A percentile compares a stretch with the other conserved stretches of the same genome.
Conservation (phyloP, 2,329 filamentous ascomycete species). For the Aureobasidium melanogenum region DNA sequence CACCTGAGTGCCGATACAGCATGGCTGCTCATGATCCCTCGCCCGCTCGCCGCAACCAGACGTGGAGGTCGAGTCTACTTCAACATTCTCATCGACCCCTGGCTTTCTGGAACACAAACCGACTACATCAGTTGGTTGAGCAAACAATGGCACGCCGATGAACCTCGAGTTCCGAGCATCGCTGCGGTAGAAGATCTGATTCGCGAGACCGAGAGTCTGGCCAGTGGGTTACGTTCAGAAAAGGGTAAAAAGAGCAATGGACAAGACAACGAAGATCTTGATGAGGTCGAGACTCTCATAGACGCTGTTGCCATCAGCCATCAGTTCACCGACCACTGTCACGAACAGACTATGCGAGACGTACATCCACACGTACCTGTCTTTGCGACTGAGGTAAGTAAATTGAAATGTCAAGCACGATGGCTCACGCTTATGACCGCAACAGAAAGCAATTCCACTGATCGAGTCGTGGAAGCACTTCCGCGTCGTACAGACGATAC, state of each 20-base stretch:
- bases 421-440: not conserved
- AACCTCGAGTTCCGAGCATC: conserved; percentile 47
- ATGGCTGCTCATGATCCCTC: conserved; percentile 58
- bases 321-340: conserved; percentile 62
- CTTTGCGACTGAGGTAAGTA: conserved; percentile 44
- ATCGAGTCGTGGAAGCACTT: conserved; percentile 54
- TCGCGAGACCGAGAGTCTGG: conserved; percentile 39
- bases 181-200: conserved; percentile 47
- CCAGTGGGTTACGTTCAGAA: conserved; percentile 21
- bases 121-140: conserved; percentile 58
- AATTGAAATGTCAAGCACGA: not conserved
- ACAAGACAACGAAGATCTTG: conserved; percentile 12
- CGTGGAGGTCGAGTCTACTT: conserved; percentile 45
- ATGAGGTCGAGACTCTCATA: conserved; percentile 32
- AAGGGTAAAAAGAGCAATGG: conserved; percentile 15
- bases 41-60: conserved; percentile 36
- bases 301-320: conserved; percentile 54
- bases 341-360: conserved; percentile 51
- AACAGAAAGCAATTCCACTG: conserved; percentile 45
- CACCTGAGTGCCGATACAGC: conserved; percentile 60
- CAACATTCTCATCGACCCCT: conserved; percentile 59
- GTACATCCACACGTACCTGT: conserved; percentile 47
- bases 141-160: conserved; percentile 52
- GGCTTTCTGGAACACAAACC: conserved; percentile 53
- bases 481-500: conserved; percentile 42